Evolutionary conservation across 2,329 filamentous ascomycete genomes (phyloP), one percentile per base, ranked within the genome.

Genomic region (Aspergillus neotritici): DNA sequence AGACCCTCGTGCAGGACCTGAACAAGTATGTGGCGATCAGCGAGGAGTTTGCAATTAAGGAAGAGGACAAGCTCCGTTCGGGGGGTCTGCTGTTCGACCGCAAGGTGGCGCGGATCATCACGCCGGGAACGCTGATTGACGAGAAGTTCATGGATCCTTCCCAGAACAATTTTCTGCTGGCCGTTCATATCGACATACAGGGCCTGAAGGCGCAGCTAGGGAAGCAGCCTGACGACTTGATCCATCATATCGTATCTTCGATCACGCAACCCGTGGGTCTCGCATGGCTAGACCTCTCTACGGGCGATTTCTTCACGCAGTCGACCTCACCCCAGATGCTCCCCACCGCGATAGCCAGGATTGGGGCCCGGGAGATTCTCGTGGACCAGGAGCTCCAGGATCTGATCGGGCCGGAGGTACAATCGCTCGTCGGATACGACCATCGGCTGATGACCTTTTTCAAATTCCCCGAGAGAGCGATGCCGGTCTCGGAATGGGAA

Each of bases 81-180:
- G 87, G 87, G 11, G 88, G 87, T 3, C 70, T 91, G 50, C 75
- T 91, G 72, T 94, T 93, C 63, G 86, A 94, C 62, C 84, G 93
- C 17, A 82, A 76, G 54, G 88, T 98, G 11, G 80, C 87, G 13
- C 83, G 93, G 44, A 84, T 98, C 54, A 82, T 98, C 59, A 97
- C 93, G 1, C 89, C 93, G 1, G 93, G 93, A 14, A 98, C 93
- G 1, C 73, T 98, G 41, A 95, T 98, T 53, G 93, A 98, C 65
- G 93, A 98, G 68, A 90, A 89, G 56, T 98, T 97, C 65, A 89
- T 98, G 74, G 87, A 97, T 62, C 87, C 89, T 1, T 91, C 86
- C 61, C 82, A 87, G 57, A 96, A 93, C 67, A 97, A 96, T 63
- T 98, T 91, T 64, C 76, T 97, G 29, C 78, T 97, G 62, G 84